phyloP scores from a whole-genome alignment of 352 stramenopile genomes.

The Pythium sp. region DNA sequence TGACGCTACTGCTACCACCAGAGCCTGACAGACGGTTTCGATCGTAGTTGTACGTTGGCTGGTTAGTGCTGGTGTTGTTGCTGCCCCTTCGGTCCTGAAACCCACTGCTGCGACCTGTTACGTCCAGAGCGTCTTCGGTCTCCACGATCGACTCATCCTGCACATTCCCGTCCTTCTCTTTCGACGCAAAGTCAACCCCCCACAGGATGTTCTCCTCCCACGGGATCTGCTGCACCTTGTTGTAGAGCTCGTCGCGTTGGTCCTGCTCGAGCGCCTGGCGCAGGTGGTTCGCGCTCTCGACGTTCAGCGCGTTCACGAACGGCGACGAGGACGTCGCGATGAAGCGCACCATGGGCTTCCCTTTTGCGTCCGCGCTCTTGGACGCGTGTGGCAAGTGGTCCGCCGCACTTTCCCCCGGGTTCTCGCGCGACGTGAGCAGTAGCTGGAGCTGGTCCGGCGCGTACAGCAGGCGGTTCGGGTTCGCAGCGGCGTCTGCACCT shows the following conservation, averaged over 20 bases:
- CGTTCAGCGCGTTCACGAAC: constrained; percentile 42
- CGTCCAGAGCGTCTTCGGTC: constrained; percentile 1
- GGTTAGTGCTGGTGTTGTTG: neutral
- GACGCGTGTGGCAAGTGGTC: constrained; percentile 39
- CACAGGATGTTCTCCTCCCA: constrained; percentile 86
- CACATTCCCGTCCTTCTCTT: constrained; percentile 14
- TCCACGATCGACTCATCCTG: constrained; percentile 11
- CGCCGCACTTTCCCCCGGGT: constrained; percentile 24
- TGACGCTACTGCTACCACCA: neutral
- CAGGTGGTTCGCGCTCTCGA: constrained; percentile 14
- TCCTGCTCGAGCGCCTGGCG: constrained; percentile 21
- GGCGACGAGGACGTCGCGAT: constrained; percentile 49
- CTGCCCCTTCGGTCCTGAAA: neutral
- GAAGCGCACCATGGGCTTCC: constrained; percentile 77
- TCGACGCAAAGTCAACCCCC: constrained; percentile 52
- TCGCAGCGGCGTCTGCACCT: constrained; percentile 19
- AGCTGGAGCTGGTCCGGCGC: constrained; percentile 63
- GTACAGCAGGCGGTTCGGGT: constrained; percentile 28
- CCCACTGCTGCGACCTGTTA: neutral
- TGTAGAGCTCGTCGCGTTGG: constrained; percentile 60
- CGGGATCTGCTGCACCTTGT: constrained; percentile 75
- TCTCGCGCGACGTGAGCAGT: constrained; percentile 57
- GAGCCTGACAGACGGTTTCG: neutral
- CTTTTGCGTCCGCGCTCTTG: constrained; percentile 33
- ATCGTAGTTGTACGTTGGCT: neutral